Conservation (phyloP, 2,329 filamentous ascomycete genomes). For the Cadophora sp. region DNA sequence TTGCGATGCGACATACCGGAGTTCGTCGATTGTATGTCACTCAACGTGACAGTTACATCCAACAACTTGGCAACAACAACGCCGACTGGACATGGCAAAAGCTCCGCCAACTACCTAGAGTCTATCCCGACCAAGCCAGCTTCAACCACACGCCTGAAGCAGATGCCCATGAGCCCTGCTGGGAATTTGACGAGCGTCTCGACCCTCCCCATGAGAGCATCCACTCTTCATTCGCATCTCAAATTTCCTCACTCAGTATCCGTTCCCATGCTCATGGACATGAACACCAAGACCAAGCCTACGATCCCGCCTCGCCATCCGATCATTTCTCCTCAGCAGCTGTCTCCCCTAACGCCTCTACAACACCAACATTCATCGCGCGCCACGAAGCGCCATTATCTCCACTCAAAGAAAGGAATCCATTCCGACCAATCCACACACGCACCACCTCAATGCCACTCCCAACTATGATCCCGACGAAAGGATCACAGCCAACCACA, state of each 20-base stretch:
- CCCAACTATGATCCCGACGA: conserved; percentile 45
- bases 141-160: conserved; percentile 61
- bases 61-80: conserved; percentile 54
- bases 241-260: conserved; percentile 49
- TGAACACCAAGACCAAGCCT: conserved; percentile 31
- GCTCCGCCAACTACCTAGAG: conserved; percentile 66
- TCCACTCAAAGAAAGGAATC: conserved; percentile 41
- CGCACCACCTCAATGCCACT: conserved; percentile 61
- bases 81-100: conserved; percentile 74
- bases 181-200: conserved; percentile 69
- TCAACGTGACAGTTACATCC: conserved; percentile 76
- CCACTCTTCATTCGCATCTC: conserved; percentile 54
- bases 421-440: conserved; percentile 55
- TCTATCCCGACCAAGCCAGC: conserved; percentile 56
- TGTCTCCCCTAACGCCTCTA: conserved; percentile 38
- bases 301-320: conserved; percentile 39
- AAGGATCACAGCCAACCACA: conserved; percentile 44
- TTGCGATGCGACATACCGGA: conserved; percentile 73
- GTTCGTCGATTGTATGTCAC: conserved; percentile 77
- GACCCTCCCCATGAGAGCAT: conserved; percentile 60
- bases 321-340: conserved; percentile 44
- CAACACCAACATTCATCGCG: conserved; percentile 38
- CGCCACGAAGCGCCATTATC: conserved; percentile 30
- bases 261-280: conserved; percentile 50
- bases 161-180: conserved; percentile 69